Conservation (phyloP, 2,329 filamentous ascomycete species). For the Penicillium sp. region DNA sequence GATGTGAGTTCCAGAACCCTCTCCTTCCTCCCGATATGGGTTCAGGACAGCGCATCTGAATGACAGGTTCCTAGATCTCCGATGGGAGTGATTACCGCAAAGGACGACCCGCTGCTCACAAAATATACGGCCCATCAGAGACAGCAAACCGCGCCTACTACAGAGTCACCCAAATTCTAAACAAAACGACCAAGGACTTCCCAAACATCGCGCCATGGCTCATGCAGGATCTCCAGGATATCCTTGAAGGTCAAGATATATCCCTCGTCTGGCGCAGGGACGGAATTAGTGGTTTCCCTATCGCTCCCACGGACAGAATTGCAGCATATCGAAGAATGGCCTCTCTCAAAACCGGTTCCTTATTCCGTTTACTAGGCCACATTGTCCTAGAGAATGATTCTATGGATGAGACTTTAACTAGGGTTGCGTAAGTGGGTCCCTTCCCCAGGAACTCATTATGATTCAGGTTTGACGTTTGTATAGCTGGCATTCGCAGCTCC, state of each 20-base stretch:
- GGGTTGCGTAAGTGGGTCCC: neutral
- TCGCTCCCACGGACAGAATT: neutral
- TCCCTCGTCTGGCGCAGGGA: neutral
- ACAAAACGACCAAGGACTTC: neutral
- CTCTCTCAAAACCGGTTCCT: neutral
- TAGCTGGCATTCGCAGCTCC: neutral
- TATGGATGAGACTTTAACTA: neutral
- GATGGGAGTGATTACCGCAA: neutral
- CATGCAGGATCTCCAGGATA: neutral
- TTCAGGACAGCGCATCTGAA: neutral
- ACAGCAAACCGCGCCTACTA: neutral
- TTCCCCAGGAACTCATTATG: neutral
- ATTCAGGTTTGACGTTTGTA: neutral
- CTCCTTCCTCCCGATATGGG: neutral
- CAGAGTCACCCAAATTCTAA: neutral
- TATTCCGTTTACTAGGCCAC: neutral
- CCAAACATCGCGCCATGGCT: neutral
- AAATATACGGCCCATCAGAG: neutral
- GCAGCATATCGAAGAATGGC: neutral
- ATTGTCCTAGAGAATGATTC: neutral
- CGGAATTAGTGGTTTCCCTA: neutral
- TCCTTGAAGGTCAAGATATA: neutral
- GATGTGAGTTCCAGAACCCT: neutral
- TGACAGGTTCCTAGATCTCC: neutral
- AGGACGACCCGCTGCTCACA: neutral